Evolutionary conservation across 78 protist species (phyloP).

Genomic region (Paulinella micropora): DNA sequence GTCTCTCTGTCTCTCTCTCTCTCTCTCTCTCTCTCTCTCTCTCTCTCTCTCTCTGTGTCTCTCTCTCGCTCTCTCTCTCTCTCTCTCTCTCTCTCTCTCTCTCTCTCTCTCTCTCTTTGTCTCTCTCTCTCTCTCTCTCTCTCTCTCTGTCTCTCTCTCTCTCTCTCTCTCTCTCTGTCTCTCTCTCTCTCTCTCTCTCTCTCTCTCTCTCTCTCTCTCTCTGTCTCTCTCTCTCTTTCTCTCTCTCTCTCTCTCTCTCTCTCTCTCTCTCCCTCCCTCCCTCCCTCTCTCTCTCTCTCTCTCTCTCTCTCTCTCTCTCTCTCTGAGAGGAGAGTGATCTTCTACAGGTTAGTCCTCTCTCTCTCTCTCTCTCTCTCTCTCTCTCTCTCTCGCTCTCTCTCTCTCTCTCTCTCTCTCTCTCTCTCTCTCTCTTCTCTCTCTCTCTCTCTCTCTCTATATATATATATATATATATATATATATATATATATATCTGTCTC

Average conservation of each 20-base stretch:
- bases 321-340: background rate
- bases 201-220: background rate
- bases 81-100: too few relatives aligned
- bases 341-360: background rate
- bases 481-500: background rate
- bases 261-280: background rate
- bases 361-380: background rate
- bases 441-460: background rate
- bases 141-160: background rate
- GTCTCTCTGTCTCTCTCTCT: too few relatives aligned
- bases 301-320: background rate
- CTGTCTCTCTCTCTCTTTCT: background rate
- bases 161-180: background rate
- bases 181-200: background rate
- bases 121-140: background rate
- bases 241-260: background rate
- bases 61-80: too few relatives aligned
- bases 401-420: background rate
- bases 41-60: too few relatives aligned
- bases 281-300: background rate
- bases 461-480: too few relatives aligned
- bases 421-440: background rate
- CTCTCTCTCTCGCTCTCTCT: background rate
- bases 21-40: too few relatives aligned
- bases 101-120: too few relatives aligned